Evolutionary conservation across 2,329 filamentous ascomycete genomes (phyloP).

Genomic region (Venturia effusa): DNA sequence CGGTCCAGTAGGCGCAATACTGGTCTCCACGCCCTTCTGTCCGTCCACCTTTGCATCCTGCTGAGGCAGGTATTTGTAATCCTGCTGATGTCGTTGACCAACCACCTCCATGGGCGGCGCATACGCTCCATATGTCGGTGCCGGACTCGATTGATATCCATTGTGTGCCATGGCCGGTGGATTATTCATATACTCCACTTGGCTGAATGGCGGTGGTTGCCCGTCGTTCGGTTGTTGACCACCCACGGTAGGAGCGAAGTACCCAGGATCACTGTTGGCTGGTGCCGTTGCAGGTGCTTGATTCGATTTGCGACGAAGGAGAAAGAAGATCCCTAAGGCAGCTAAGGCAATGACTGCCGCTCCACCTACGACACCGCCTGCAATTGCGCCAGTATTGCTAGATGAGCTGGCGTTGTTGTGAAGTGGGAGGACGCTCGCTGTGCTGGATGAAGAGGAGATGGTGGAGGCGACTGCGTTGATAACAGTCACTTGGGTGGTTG

Average conservation of each 20-base stretch:
- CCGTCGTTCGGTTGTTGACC: neutral
- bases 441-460: neutral
- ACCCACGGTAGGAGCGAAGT: neutral
- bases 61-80: neutral
- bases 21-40: neutral
- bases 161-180: neutral
- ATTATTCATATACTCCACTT: neutral
- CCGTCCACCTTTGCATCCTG: neutral
- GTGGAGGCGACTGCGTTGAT: neutral
- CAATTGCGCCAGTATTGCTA: constrained; percentile 8
- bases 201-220: neutral
- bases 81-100: neutral
- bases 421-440: neutral
- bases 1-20: neutral
- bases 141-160: neutral
- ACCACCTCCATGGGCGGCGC: neutral
- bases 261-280: neutral
- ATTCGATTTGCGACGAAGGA: constrained; percentile 2
- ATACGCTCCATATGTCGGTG: neutral
- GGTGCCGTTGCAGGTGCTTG: neutral
- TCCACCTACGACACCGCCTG: constrained; percentile 8
- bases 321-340: constrained; percentile 1
- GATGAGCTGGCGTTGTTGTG: neutral
- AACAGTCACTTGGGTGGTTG: neutral
- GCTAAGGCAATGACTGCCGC: constrained; percentile 3